Evolutionary conservation across 2,329 filamentous ascomycete species (phyloP), one percentile per base, ranked within the genome.

Genomic region (Dryadomyces quercus-mongolicae): DNA sequence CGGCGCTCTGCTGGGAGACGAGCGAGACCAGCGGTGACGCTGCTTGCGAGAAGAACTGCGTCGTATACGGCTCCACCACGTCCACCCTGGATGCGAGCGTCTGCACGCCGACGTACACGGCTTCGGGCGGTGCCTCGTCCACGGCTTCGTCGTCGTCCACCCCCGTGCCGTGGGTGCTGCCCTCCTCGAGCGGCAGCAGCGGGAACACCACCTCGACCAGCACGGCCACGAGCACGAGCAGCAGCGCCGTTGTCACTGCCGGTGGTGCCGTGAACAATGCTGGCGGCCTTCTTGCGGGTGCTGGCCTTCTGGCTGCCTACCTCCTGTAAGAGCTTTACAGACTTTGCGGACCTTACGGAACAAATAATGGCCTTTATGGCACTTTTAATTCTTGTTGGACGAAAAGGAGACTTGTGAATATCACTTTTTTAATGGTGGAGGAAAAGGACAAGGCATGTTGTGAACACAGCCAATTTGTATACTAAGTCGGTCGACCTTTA

Each of bases 1-100:
- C 64, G 15, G 60, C 68, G 31, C 61, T 63, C 15, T 77, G 74
- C 67, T 74, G 63, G 60, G 63, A 75, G 63, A 66, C 67, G 51
- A 64, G 64, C 36, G 51, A 60, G 13, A 63, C 61, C 12, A 65
- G 65, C 42, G 73, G 73, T 53, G 69, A 74, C 54, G 74, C 73
- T 49, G 71, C 68, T 53, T 77, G 74, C 62, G 65, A 68, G 59
- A 76, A 74, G 68, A 74, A 74, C 64, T 74, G 73, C 59, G 64
- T 75, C 42, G 71, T 75, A 49, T 73, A 76, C 57, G 69, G 66
- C 38, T 51, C 42, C 20, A 63, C 64, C 31, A 62, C 65, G 49
- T 71, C 68, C 60, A 70, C 67, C 25, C 67, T 74, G 9, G 63
- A 68, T 4, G 56, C 64, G 36, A 60, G 63, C 57, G 51, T 64